These are phyloP conservation scores for Biscutella auriculata DNA, from an alignment of 441 rosid species.

Conservation along the genomic window DNA sequence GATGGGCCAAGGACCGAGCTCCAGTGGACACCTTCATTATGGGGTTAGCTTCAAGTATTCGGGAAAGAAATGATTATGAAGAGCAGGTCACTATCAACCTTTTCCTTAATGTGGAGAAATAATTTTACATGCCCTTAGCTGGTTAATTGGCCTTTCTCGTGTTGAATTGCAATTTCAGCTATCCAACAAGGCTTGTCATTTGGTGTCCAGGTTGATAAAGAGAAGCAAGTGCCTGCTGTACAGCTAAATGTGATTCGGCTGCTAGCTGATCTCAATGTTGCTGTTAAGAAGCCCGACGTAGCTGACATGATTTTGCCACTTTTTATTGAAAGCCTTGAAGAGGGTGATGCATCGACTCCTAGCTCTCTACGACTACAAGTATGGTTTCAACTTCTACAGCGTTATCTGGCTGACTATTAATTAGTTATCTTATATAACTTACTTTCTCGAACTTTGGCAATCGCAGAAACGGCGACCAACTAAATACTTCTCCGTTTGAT, in stretches of 20 bases:
- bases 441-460: neutral
- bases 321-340: slow-evolving; percentile 92
- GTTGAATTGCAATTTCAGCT: neutral
- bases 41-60: slow-evolving; percentile 80
- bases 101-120: neutral
- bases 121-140: slow-evolving; percentile 4
- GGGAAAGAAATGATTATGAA: slow-evolving; percentile 81
- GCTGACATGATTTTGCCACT: slow-evolving; percentile 96
- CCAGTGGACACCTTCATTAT: slow-evolving; percentile 92
- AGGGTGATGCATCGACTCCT: slow-evolving; percentile 93
- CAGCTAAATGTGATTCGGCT: slow-evolving; percentile 81
- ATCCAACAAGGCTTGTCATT: slow-evolving; percentile 11
- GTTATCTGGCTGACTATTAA: slow-evolving; percentile 18
- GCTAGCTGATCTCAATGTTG: slow-evolving; percentile 86
- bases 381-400: slow-evolving; percentile 28
- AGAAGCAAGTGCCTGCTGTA: slow-evolving; percentile 66
- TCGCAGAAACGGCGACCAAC: slow-evolving; percentile 9
- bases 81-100: slow-evolving; percentile 56
- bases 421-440: neutral
- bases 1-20: slow-evolving; percentile 88
- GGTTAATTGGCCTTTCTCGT: slow-evolving; percentile 1
- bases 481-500: slow-evolving; percentile 11
- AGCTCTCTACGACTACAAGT: slow-evolving; percentile 82
- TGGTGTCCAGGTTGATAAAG: slow-evolving; percentile 66
- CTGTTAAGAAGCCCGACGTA: slow-evolving; percentile 81